Conservation (phyloP, 495 filamentous ascomycete species). For the Annulohypoxylon moriforme region DNA sequence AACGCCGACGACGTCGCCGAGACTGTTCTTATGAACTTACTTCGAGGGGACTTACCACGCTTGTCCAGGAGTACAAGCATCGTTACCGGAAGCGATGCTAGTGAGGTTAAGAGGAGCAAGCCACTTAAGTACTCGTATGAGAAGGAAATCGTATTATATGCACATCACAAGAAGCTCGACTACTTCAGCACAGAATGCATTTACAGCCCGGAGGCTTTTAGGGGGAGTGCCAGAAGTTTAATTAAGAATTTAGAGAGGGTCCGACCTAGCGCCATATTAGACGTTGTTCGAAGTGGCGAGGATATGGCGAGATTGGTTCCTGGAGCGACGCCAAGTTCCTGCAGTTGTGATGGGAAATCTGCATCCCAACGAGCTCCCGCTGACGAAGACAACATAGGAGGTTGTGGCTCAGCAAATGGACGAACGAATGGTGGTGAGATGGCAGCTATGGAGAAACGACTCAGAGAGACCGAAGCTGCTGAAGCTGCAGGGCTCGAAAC, state of each 20-base stretch:
- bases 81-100: slow-evolving; percentile 78
- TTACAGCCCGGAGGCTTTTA: slow-evolving; percentile 98
- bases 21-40: slow-evolving; percentile 96
- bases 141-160: slow-evolving; percentile 98
- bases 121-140: slow-evolving; percentile 98
- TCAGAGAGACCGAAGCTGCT: slow-evolving; percentile 75
- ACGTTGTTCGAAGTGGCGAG: slow-evolving; percentile 93
- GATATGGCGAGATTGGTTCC: slow-evolving; percentile 94
- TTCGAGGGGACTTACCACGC: slow-evolving; percentile 89
- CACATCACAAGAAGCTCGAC: slow-evolving; percentile 93
- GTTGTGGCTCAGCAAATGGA: slow-evolving; percentile 81
- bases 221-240: slow-evolving; percentile 87
- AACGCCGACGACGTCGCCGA: slow-evolving; percentile 99
- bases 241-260: slow-evolving; percentile 97
- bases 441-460: slow-evolving; percentile 87
- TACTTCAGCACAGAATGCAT: slow-evolving; percentile 99
- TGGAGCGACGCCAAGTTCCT: slow-evolving; percentile 54
- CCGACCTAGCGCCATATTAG: slow-evolving; percentile 90
- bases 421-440: slow-evolving; percentile 82
- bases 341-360: slow-evolving; percentile 52
- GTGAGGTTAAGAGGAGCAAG: slow-evolving; percentile 90
- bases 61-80: slow-evolving; percentile 92
- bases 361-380: slow-evolving; percentile 46
- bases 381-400: slow-evolving; percentile 72
- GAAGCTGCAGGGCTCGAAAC: slow-evolving; percentile 68